phyloP scores from a whole-genome alignment of 345 rosid species.

The Acer saccharum region DNA sequence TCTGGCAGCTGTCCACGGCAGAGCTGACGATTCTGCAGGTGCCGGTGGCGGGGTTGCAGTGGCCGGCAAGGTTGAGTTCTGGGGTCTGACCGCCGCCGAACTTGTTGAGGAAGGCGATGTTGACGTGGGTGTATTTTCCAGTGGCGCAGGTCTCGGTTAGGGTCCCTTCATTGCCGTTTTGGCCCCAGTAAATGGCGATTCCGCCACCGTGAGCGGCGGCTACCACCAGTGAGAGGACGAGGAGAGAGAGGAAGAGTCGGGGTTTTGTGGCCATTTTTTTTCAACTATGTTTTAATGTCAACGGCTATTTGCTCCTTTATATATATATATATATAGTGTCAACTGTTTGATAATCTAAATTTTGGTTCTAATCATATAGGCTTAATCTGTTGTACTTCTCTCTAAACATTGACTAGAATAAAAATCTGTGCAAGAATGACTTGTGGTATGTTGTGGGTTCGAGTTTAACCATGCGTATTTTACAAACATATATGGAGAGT shows the following conservation, averaged over 20 bases:
- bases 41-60: slow-evolving; percentile 46
- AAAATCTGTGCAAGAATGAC: too few species aligned
- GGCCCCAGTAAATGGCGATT: slow-evolving; percentile 57
- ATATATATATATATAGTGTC: too few species aligned
- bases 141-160: slow-evolving; percentile 48
- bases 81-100: slow-evolving; percentile 57
- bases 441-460: too few species aligned
- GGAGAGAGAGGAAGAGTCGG: slow-evolving; percentile 24
- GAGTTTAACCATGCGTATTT: too few species aligned
- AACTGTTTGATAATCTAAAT: too few species aligned
- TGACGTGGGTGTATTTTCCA: slow-evolving; percentile 46
- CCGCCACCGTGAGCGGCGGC: slow-evolving; percentile 26
- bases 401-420: too few species aligned
- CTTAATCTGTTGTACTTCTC: too few species aligned
- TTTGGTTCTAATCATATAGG: too few species aligned
- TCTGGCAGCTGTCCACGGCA: slow-evolving; percentile 45
- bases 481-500: too few species aligned
- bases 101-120: slow-evolving; percentile 54
- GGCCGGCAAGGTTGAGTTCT: slow-evolving; percentile 58
- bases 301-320: too few species aligned
- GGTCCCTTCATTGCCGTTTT: slow-evolving; percentile 56
- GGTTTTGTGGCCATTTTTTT: slow-evolving; percentile 20
- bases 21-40: slow-evolving; percentile 40
- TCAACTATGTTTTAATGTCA: background rate
- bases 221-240: slow-evolving; percentile 1